Conservation (phyloP, 345 rosid species). For the Gossypium rotundifolium region DNA sequence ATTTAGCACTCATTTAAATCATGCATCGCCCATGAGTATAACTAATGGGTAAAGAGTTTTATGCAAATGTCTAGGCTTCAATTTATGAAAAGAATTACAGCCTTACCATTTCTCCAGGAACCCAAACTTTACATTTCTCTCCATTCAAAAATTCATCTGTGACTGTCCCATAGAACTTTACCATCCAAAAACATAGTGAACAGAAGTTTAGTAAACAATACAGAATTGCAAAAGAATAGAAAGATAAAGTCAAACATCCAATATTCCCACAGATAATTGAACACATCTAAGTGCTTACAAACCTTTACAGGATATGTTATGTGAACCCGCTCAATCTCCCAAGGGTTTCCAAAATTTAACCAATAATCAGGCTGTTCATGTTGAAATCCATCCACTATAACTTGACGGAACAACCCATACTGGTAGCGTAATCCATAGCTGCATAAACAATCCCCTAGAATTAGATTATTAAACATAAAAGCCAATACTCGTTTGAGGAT, state of each 20-base stretch:
- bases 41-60: neutral
- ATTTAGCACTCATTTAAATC: neutral
- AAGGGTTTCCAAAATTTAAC: slow-evolving; percentile 50
- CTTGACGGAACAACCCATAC: slow-evolving; percentile 46
- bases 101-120: slow-evolving; percentile 35
- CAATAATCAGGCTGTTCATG: slow-evolving; percentile 45
- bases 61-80: neutral
- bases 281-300: slow-evolving; percentile 18
- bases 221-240: neutral
- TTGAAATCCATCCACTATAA: slow-evolving; percentile 45
- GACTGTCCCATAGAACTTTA: slow-evolving; percentile 40
- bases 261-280: slow-evolving; percentile 1
- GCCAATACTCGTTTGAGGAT: neutral
- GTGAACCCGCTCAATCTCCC: slow-evolving; percentile 46
- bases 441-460: slow-evolving; percentile 6
- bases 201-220: slow-evolving; percentile 3
- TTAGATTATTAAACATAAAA: neutral
- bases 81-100: neutral
- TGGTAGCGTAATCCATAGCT: slow-evolving; percentile 45
- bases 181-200: slow-evolving; percentile 14
- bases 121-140: slow-evolving; percentile 31
- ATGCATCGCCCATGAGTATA: neutral
- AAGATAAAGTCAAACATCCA: neutral
- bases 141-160: slow-evolving; percentile 29
- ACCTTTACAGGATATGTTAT: slow-evolving; percentile 44